phyloP scores from a whole-genome alignment of 495 filamentous ascomycete genomes.

The Chaetomium cochliodes region DNA sequence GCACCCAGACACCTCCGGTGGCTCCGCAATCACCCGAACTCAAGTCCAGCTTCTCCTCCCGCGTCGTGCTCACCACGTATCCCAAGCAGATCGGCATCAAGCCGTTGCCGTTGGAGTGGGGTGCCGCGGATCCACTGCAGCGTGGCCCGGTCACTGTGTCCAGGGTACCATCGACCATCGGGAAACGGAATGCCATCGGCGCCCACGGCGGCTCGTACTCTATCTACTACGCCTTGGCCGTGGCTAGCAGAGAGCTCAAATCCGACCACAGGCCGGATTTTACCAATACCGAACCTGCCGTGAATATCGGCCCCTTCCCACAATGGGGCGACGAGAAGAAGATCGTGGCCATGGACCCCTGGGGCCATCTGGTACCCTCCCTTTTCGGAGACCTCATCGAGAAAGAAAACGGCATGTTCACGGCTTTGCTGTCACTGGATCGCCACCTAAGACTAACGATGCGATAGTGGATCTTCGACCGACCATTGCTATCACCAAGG shows the following conservation, averaged over 20 bases:
- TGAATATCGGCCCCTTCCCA: conserved; percentile 79
- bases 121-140: conserved; percentile 65
- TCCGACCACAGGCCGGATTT: conserved; percentile 84
- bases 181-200: conserved; percentile 76
- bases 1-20: conserved; percentile 29
- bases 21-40: conserved; percentile 22
- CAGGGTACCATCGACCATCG: conserved; percentile 68
- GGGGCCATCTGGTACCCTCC: conserved; percentile 86
- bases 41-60: conserved; percentile 36
- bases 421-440: not conserved
- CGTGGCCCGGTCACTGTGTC: conserved; percentile 92
- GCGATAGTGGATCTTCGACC: conserved; percentile 75
- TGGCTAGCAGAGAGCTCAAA: conserved; percentile 85
- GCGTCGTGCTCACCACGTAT: conserved; percentile 71
- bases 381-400: conserved; percentile 67
- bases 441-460: not conserved
- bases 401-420: conserved; percentile 55
- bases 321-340: conserved; percentile 90
- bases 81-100: conserved; percentile 92
- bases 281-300: conserved; percentile 90
- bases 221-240: conserved; percentile 91
- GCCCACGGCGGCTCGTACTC: conserved; percentile 98
- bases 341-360: conserved; percentile 97
- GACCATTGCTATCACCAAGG: conserved; percentile 89
- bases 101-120: conserved; percentile 86